These are phyloP conservation scores for Candida rishiriensis DNA, from an alignment of 805 yeast species.

Conservation along the genomic window DNA sequence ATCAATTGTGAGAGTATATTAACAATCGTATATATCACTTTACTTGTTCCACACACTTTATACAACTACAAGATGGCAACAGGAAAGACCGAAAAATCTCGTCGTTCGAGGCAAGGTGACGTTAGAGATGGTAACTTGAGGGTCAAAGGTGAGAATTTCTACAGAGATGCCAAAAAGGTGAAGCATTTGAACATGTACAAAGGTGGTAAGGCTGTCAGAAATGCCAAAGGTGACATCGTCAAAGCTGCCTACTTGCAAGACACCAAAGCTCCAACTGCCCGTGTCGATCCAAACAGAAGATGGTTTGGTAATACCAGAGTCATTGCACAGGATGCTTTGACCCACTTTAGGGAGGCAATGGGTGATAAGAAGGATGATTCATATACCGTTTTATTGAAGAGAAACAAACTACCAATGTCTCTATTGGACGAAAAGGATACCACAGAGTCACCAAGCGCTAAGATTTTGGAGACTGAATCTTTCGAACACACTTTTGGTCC, in stretches of 20 bases:
- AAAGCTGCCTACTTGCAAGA: slow-evolving; percentile 86
- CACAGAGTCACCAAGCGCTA: slow-evolving; percentile 71
- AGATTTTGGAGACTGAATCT: slow-evolving; percentile 84
- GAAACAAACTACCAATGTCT: slow-evolving; percentile 95
- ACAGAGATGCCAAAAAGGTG: slow-evolving; percentile 89
- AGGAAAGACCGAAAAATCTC: slow-evolving; percentile 83
- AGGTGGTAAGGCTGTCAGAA: slow-evolving; percentile 81
- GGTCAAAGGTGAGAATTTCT: slow-evolving; percentile 95
- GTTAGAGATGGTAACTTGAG: slow-evolving; percentile 85
- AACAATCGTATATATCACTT: too few species aligned
- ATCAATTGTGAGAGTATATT: too few species aligned
- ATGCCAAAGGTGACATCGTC: slow-evolving; percentile 81
- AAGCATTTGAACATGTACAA: slow-evolving; percentile 90
- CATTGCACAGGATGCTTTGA: slow-evolving; percentile 91
- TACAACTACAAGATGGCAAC: slow-evolving; percentile 64
- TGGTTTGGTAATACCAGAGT: slow-evolving; percentile 99
- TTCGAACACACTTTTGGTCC: slow-evolving; percentile 87
- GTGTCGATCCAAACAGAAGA: slow-evolving; percentile 93
- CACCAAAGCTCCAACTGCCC: slow-evolving; percentile 81
- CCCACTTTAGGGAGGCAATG: slow-evolving; percentile 91
- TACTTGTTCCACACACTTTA: too few species aligned
- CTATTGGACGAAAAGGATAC: slow-evolving; percentile 80
- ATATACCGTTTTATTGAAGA: slow-evolving; percentile 79
- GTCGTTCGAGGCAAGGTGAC: slow-evolving; percentile 80
- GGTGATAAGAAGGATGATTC: slow-evolving; percentile 78